phyloP scores from a whole-genome alignment of 2,329 filamentous ascomycete species.

The Orbilia blumenaviensis region DNA sequence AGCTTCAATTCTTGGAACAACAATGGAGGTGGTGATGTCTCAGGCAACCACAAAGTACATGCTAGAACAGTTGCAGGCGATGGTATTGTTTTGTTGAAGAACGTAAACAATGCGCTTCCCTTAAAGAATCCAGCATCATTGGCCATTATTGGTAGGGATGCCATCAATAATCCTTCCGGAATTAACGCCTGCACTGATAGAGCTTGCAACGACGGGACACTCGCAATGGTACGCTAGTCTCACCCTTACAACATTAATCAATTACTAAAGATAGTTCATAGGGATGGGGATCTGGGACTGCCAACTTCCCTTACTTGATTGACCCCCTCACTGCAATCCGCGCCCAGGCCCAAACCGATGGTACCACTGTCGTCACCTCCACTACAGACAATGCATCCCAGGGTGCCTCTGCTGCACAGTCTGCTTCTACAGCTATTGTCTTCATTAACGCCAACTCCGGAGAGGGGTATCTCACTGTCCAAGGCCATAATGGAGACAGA shows the following conservation, averaged over 20 bases:
- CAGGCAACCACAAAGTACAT: conserved; percentile 75
- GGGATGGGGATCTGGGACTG: conserved; percentile 80
- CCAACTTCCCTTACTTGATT: conserved; percentile 76
- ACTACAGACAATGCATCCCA: conserved; percentile 63
- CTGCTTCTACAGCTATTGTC: conserved; percentile 74
- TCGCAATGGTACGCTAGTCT: conserved; percentile 63
- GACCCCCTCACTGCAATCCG: conserved; percentile 75
- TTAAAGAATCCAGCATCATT: conserved; percentile 80
- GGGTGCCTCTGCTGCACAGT: conserved; percentile 71
- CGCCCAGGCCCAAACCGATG: conserved; percentile 70
- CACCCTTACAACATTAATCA: neutral
- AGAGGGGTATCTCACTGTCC: conserved; percentile 82
- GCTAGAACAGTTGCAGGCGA: conserved; percentile 79
- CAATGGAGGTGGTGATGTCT: conserved; percentile 76
- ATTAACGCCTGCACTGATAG: conserved; percentile 82
- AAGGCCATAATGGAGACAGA: conserved; percentile 85
- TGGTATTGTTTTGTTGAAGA: conserved; percentile 90
- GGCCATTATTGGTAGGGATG: conserved; percentile 83
- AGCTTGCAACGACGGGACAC: conserved; percentile 69
- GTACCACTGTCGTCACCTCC: conserved; percentile 70
- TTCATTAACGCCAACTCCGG: conserved; percentile 89
- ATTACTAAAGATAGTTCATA: conserved; percentile 64
- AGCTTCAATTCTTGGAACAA: conserved; percentile 91
- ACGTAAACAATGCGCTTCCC: conserved; percentile 74
- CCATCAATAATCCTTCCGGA: conserved; percentile 76